Evolutionary conservation across 345 rosid species (phyloP).

Genomic region (Atalantia buxifolia): DNA sequence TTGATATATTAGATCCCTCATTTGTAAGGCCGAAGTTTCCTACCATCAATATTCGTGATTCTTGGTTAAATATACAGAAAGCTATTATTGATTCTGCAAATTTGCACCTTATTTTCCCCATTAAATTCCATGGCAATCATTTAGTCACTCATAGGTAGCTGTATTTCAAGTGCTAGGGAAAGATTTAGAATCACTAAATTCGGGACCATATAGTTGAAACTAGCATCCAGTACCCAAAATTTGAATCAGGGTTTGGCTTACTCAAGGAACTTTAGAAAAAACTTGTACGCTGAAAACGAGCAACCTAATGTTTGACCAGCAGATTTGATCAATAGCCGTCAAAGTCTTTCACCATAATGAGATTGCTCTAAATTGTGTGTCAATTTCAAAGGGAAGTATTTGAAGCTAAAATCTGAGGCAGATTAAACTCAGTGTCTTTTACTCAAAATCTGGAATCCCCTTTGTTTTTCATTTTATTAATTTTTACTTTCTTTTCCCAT

Average conservation of each 20-base stretch:
- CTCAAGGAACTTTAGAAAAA: not conserved
- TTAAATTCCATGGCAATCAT: not conserved
- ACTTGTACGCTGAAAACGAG: not conserved
- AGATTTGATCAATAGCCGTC: too few relatives aligned
- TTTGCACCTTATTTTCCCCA: not conserved
- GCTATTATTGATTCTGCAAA: not conserved
- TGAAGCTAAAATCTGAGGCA: too few relatives aligned
- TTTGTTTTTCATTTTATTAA: too few relatives aligned
- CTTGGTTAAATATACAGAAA: not conserved
- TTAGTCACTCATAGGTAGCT: not conserved
- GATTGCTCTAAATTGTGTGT: too few relatives aligned
- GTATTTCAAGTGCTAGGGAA: not conserved
- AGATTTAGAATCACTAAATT: not conserved
- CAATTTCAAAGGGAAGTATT: too few relatives aligned
- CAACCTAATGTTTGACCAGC: too few relatives aligned
- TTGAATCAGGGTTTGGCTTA: not conserved
- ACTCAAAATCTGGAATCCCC: too few relatives aligned
- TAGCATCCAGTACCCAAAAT: not conserved
- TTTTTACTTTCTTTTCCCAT: too few relatives aligned
- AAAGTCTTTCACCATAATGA: too few relatives aligned
- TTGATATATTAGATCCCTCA: slow-evolving; percentile 82
- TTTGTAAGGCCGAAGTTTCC: slow-evolving; percentile 39
- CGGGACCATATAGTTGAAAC: not conserved
- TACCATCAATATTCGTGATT: not conserved
- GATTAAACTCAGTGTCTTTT: too few relatives aligned